Evolutionary conservation across 2,329 filamentous ascomycete species (phyloP), one percentile per base, ranked within the genome.

Genomic region (Pseudogymnoascus sp.): DNA sequence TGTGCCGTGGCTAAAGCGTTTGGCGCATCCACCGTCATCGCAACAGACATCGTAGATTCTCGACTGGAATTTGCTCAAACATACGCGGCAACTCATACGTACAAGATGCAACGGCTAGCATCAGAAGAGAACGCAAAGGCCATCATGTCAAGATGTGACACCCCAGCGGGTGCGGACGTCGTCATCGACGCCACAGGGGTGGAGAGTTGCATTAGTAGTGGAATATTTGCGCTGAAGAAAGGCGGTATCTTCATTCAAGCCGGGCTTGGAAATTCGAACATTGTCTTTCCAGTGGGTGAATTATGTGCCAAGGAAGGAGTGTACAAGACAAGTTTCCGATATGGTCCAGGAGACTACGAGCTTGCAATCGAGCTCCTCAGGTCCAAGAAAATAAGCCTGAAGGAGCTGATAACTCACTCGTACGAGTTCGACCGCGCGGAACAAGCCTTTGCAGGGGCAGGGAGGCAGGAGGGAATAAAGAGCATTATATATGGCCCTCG

Each of bases 351-450:
- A 4, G 70, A 71, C 62, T 74, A 73, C 51, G 65, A 67, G 71
- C 78, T 85, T 10, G 85, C 85, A 0, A 78, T 96, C 62, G 85
- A 90, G 67, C 81, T 97, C 66, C 85, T 96, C 1, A 82, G 83
- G 11, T 82, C 79, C 25, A 89, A 89, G 62, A 85, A 84, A 74
- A 83, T 97, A 48, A 83, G 88, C 28, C 87, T 92, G 68, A 93
- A 93, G 84, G 84, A 85, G 75, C 80, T 96, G 64, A 86, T 96
- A 67, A 90, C 89, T 14, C 82, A 83, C 48, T 84, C 85, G 34
- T 91, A 96, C 64, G 80, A 83, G 61, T 96, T 96, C 72, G 79
- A 84, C 68, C 80, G 92, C 67, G 93, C 93, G 0, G 90, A 96
- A 78, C 80, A 88, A 71, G 93, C 92, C 0, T 96, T 96, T 74